Evolutionary conservation across 1,284 basidiomycete genomes (phyloP).

Genomic region (Cystobasidium sp.): DNA sequence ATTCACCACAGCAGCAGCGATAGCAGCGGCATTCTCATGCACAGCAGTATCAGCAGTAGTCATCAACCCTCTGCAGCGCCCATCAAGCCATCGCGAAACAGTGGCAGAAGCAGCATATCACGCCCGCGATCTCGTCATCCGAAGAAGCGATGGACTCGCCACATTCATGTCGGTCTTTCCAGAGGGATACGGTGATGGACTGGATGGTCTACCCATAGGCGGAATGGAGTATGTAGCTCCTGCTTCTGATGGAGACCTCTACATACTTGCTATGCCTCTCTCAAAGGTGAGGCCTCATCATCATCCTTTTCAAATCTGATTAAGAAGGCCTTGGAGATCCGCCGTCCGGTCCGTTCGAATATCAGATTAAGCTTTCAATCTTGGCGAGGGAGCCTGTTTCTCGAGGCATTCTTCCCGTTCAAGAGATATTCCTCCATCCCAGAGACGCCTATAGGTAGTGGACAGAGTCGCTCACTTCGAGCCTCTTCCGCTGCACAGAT

Average conservation of each 20-base stretch:
- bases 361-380: too few species aligned
- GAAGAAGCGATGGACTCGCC: slow-evolving; percentile 37
- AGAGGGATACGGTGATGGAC: slow-evolving; percentile 22
- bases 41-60: not conserved
- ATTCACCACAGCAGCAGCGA: not conserved
- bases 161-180: slow-evolving; percentile 40
- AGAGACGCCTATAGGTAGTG: too few species aligned
- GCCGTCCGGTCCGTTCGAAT: not conserved
- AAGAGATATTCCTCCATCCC: too few species aligned
- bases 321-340: not conserved
- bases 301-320: not conserved
- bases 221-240: slow-evolving; percentile 43
- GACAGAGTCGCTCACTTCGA: too few species aligned
- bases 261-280: slow-evolving; percentile 43
- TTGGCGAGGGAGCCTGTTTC: too few species aligned
- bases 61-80: not conserved
- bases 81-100: slow-evolving; percentile 15
- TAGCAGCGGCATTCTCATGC: not conserved
- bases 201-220: slow-evolving; percentile 38
- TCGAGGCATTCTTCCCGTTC: too few species aligned
- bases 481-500: too few species aligned
- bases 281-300: slow-evolving; percentile 25
- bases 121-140: slow-evolving; percentile 35
- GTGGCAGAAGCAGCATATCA: slow-evolving; percentile 21
- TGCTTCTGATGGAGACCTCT: slow-evolving; percentile 35